phyloP scores from a whole-genome alignment of 805 yeast genomes.

The Wickerhamomyces alni region DNA sequence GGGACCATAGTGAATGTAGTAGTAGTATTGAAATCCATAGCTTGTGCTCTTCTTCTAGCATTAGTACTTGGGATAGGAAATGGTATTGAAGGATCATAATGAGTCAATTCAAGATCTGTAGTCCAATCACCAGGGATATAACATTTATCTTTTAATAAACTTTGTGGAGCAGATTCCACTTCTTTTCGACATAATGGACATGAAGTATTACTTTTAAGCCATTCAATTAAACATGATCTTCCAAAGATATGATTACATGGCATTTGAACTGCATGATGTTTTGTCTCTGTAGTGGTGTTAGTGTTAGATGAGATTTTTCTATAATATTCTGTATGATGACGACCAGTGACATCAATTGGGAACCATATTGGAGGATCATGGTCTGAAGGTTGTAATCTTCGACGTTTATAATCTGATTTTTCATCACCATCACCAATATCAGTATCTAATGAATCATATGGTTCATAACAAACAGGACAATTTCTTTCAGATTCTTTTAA shows the following conservation, averaged over 20 bases:
- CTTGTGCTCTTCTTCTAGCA: neutral
- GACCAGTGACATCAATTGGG: conserved; percentile 12
- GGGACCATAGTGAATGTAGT: neutral
- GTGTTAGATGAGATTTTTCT: neutral
- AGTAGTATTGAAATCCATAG: neutral
- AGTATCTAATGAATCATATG: conserved; percentile 6
- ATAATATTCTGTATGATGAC: conserved; percentile 6
- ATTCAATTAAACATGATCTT: conserved; percentile 67
- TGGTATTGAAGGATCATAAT: conserved; percentile 17
- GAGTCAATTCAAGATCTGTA: conserved; percentile 3
- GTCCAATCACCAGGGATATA: conserved; percentile 18
- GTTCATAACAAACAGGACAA: conserved; percentile 20
- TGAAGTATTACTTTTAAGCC: conserved; percentile 68
- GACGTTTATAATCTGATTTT: neutral
- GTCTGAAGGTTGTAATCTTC: conserved; percentile 4
- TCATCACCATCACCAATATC: neutral
- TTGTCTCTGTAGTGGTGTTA: conserved; percentile 2
- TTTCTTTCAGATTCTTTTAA: conserved; percentile 7
- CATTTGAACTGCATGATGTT: conserved; percentile 64
- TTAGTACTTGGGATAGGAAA: conserved; percentile 5
- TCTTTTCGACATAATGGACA: conserved; percentile 69
- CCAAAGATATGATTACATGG: conserved; percentile 90
- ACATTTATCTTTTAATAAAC: conserved; percentile 8
- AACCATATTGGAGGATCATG: conserved; percentile 15
- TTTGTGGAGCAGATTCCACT: conserved; percentile 10